Percentiles rank a stretch among this genome's conserved stretches.
These are phyloP conservation scores for Stachybotrys elegans DNA, from an alignment of 2,329 filamentous ascomycete genomes.

Conservation along the genomic window DNA sequence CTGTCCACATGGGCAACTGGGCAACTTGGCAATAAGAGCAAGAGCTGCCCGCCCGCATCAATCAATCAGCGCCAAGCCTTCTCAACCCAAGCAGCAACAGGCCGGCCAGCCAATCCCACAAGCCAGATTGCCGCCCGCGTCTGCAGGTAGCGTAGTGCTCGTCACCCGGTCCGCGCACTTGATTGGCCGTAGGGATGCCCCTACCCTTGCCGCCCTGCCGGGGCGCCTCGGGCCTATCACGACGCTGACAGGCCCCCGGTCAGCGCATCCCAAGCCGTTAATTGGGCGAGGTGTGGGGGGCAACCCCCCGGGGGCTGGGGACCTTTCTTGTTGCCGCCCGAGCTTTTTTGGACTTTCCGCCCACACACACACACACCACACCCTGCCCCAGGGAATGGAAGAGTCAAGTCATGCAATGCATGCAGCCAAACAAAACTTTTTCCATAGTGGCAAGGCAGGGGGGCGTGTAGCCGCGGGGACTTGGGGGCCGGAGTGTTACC, in stretches of 20 bases:
- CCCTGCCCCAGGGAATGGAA: too few species aligned
- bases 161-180: slow-evolving; percentile 29
- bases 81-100: background rate
- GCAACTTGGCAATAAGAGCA: too few species aligned
- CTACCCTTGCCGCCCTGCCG: slow-evolving; percentile 15
- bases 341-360: too few species aligned
- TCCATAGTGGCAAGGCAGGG: too few species aligned
- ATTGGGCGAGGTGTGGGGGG: too few species aligned
- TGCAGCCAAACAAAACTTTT: too few species aligned
- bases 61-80: slow-evolving; percentile 7
- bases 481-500: too few species aligned
- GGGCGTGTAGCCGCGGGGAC: too few species aligned
- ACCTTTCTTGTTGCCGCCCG: background rate
- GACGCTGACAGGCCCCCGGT: slow-evolving; percentile 6
- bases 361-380: too few species aligned
- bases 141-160: slow-evolving; percentile 33
- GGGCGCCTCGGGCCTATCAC: slow-evolving; percentile 17
- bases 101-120: slow-evolving; percentile 22
- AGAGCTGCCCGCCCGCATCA: too few species aligned
- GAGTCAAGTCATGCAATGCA: too few species aligned
- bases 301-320: background rate
- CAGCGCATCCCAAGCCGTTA: background rate
- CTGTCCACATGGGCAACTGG: too few species aligned
- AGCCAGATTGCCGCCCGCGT: slow-evolving; percentile 38
- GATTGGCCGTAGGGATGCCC: slow-evolving; percentile 30